These are phyloP conservation scores for Gossypium gossypioides DNA, from an alignment of 441 rosid genomes.

Conservation along the genomic window DNA sequence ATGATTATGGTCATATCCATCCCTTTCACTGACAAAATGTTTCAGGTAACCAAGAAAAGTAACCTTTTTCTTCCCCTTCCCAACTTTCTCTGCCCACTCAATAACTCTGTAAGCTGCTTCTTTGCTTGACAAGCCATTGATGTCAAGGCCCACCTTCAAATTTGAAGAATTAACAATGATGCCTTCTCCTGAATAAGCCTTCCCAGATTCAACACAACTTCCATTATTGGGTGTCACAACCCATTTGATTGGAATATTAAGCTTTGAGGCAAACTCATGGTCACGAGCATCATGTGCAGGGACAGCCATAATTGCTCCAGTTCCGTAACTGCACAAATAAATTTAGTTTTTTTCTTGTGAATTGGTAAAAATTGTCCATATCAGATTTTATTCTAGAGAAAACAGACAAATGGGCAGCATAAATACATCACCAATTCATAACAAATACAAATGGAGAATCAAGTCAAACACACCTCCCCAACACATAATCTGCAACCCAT, in stretches of 20 bases:
- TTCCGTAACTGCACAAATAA: constrained; percentile 64
- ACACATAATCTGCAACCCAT: constrained; percentile 83
- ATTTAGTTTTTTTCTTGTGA: constrained; percentile 6
- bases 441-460: neutral
- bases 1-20: constrained; percentile 7
- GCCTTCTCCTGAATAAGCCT: constrained; percentile 64
- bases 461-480: neutral
- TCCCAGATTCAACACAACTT: constrained; percentile 29
- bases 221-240: constrained; percentile 57
- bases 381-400: constrained; percentile 2
- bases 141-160: constrained; percentile 51
- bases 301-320: constrained; percentile 97
- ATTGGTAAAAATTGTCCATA: constrained; percentile 4
- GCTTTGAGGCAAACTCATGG: constrained; percentile 71
- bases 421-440: constrained; percentile 1
- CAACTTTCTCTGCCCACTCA: constrained; percentile 74
- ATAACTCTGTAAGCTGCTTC: constrained; percentile 61
- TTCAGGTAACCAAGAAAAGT: constrained; percentile 4
- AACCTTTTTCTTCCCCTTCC: constrained; percentile 87
- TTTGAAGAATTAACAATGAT: constrained; percentile 53
- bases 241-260: constrained; percentile 51
- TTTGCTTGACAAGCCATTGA: constrained; percentile 60
- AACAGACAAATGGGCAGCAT: neutral
- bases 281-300: constrained; percentile 92
- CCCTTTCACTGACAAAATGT: neutral